phyloP scores from a whole-genome alignment of 495 filamentous ascomycete species.

The Delitschia confertaspora region DNA sequence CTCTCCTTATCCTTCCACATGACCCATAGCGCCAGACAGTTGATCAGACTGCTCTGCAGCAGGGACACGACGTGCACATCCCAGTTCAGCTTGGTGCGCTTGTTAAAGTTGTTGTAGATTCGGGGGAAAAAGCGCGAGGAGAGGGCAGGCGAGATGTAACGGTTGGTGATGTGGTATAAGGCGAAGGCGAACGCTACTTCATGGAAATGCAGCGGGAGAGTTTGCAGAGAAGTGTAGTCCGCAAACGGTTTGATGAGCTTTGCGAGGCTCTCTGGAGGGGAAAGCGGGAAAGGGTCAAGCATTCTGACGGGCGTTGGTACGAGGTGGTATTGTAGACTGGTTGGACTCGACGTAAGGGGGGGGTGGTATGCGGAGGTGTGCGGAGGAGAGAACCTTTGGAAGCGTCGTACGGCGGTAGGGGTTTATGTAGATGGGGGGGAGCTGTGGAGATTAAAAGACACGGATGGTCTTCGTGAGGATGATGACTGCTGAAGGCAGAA shows the following conservation, averaged over 20 bases:
- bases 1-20: conserved; percentile 75
- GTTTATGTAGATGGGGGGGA: too few species aligned
- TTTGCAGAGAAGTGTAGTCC: conserved; percentile 51
- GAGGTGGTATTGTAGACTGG: too few species aligned
- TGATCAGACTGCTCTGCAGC: conserved; percentile 77
- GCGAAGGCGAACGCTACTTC: conserved; percentile 67
- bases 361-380: background rate
- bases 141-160: conserved; percentile 62
- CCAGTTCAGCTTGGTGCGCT: conserved; percentile 78
- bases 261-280: conserved; percentile 43
- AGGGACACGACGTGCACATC: conserved; percentile 93
- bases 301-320: conserved; percentile 38
- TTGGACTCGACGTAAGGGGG: conserved; percentile 19
- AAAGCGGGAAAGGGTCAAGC: conserved; percentile 60
- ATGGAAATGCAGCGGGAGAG: conserved; percentile 78
- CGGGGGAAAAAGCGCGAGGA: conserved; percentile 61
- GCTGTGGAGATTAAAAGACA: too few species aligned
- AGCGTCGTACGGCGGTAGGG: background rate
- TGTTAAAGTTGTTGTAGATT: conserved; percentile 57
- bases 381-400: background rate
- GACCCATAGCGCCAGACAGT: conserved; percentile 66
- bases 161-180: conserved; percentile 69
- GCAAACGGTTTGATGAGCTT: conserved; percentile 50
- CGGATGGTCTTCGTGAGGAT: too few species aligned
- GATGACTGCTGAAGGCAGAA: too few species aligned